phyloP scores from a whole-genome alignment of 306 rosid genomes.

The Comarum palustre region DNA sequence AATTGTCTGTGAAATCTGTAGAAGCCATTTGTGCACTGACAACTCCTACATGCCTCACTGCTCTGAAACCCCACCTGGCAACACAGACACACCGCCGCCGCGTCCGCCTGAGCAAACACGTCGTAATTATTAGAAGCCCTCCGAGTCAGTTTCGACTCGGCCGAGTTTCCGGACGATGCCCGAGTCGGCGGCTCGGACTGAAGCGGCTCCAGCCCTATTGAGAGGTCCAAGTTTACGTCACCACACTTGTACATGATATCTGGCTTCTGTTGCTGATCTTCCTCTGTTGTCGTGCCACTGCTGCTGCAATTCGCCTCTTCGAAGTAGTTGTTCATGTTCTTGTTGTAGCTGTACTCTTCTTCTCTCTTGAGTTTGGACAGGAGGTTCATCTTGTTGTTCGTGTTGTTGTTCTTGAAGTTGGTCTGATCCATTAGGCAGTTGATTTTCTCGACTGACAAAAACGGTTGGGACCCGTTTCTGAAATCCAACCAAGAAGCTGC shows the following conservation, averaged over 20 bases:
- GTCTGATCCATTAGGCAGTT: constrained; percentile 15
- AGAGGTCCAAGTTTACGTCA: constrained; percentile 53
- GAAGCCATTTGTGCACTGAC: constrained; percentile 32
- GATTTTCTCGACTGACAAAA: constrained; percentile 26
- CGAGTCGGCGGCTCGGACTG: constrained; percentile 34
- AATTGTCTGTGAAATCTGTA: constrained; percentile 30
- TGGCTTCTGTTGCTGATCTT: constrained; percentile 16
- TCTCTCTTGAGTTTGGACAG: constrained; percentile 19
- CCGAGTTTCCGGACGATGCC: constrained; percentile 30
- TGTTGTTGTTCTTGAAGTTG: constrained; percentile 1
- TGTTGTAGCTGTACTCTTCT: background rate
- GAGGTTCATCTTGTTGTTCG: background rate
- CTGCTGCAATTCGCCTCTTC: constrained; percentile 40
- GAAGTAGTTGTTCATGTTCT: background rate
- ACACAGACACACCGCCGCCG: constrained; percentile 37
- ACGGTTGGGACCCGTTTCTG: constrained; percentile 28
- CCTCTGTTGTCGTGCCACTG: constrained; percentile 56
- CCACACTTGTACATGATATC: background rate
- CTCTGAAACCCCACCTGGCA: constrained; percentile 41
- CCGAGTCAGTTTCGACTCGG: constrained; percentile 40
- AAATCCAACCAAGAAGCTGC: constrained; percentile 22
- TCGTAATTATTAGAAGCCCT: background rate
- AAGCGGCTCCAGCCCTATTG: constrained; percentile 51
- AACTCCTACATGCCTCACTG: constrained; percentile 32
- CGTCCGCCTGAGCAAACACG: constrained; percentile 7